These are phyloP conservation scores for Pseudozyma thailandica DNA, from an alignment of 1,284 basidiomycete species.

Conservation along the genomic window DNA sequence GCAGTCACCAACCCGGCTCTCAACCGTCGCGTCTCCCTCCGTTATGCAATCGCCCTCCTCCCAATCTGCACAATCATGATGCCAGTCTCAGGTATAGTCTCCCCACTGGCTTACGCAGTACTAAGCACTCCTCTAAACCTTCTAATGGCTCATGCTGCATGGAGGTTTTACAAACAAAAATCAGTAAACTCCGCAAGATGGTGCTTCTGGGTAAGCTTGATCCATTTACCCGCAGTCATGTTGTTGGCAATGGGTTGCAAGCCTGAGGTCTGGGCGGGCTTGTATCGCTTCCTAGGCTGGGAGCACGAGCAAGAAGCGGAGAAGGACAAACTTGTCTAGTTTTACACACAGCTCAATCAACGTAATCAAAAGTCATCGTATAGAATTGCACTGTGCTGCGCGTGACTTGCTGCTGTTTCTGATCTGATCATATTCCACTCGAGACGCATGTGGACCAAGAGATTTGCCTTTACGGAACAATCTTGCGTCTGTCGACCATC, in stretches of 20 bases:
- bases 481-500: too few species aligned
- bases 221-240: slow-evolving; percentile 90
- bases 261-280: slow-evolving; percentile 58
- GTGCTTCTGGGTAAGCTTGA: slow-evolving; percentile 78
- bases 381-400: neutral
- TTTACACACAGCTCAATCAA: neutral
- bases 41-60: slow-evolving; percentile 83
- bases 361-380: neutral
- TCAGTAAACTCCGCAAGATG: slow-evolving; percentile 80
- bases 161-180: slow-evolving; percentile 71
- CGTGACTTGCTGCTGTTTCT: too few species aligned
- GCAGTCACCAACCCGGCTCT: slow-evolving; percentile 81
- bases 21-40: slow-evolving; percentile 85
- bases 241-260: slow-evolving; percentile 83
- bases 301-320: slow-evolving; percentile 1
- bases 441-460: too few species aligned
- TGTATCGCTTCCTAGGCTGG: slow-evolving; percentile 40
- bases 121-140: slow-evolving; percentile 82
- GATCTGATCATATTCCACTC: too few species aligned
- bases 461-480: too few species aligned
- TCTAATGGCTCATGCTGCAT: slow-evolving; percentile 78
- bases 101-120: slow-evolving; percentile 76
- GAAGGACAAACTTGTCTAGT: slow-evolving; percentile 16
- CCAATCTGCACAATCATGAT: slow-evolving; percentile 81
- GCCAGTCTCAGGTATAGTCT: slow-evolving; percentile 58